phyloP scores from a whole-genome alignment of 2,329 filamentous ascomycete genomes.

The Gaeumannomyces tritici region DNA sequence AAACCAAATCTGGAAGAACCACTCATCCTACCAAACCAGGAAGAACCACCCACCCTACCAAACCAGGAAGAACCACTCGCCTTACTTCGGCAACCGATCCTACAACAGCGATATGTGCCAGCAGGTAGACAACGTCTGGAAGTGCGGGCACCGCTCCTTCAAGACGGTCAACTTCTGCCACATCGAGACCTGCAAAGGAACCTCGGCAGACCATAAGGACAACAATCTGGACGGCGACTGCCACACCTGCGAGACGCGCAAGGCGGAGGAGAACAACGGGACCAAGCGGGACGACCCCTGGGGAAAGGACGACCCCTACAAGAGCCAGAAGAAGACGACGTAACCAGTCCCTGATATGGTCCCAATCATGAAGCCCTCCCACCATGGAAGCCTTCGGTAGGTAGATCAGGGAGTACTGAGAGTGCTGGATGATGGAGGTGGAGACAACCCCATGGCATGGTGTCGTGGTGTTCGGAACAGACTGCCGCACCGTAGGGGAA shows the following conservation, averaged over 20 bases:
- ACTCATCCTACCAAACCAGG: background rate
- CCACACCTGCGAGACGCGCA: constrained; percentile 12
- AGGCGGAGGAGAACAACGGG: constrained; percentile 7
- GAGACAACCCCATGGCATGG: too few species aligned
- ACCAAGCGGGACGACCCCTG: constrained; percentile 9
- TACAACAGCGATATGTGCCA: constrained; percentile 11
- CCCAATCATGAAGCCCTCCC: too few species aligned
- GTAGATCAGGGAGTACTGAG: too few species aligned
- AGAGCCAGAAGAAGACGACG: background rate
- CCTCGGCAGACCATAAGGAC: constrained; percentile 13
- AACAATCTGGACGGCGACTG: constrained; percentile 9
- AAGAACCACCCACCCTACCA: background rate
- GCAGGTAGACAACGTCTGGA: constrained; percentile 14
- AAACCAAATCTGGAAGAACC: background rate
- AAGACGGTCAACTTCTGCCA: constrained; percentile 14
- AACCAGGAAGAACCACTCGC: background rate
- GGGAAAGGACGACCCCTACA: constrained; percentile 12
- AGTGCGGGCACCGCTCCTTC: constrained; percentile 15
- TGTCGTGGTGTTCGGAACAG: too few species aligned
- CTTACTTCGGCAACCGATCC: background rate
- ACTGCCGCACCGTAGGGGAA: too few species aligned
- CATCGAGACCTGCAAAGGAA: constrained; percentile 14
- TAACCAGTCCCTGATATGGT: too few species aligned
- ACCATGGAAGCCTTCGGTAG: too few species aligned
- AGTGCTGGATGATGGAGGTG: too few species aligned